These are phyloP conservation scores for Phytophthora agathidicida DNA, from an alignment of 352 stramenopile genomes.

Conservation along the genomic window DNA sequence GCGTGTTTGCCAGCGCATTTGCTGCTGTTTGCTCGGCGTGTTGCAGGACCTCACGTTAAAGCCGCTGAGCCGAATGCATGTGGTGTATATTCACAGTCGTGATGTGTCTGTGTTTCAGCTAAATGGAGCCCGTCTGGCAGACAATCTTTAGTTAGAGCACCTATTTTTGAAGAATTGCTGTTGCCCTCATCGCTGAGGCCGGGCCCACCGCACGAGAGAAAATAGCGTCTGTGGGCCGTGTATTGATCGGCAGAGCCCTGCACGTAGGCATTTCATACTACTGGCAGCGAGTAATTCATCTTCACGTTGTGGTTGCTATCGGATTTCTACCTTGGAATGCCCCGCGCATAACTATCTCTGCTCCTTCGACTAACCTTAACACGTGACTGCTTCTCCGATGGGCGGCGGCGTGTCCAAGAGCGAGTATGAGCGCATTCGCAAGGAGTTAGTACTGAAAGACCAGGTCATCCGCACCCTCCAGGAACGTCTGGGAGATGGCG, in stretches of 20 bases:
- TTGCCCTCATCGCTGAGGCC: conserved; percentile 4
- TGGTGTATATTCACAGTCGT: no score
- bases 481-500: conserved; percentile 50
- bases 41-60: no score
- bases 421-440: conserved; percentile 77
- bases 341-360: conserved; percentile 15
- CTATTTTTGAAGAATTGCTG: conserved; percentile 27
- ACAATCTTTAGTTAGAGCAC: conserved; percentile 25
- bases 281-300: conserved; percentile 1
- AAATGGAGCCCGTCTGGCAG: background rate
- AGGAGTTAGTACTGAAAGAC: conserved; percentile 71
- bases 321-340: conserved; percentile 20
- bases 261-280: background rate
- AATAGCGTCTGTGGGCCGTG: conserved; percentile 11
- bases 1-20: background rate
- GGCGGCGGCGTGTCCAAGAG: conserved; percentile 73
- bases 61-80: no score
- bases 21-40: no score
- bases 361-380: conserved; percentile 2
- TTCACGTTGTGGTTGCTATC: conserved; percentile 2
- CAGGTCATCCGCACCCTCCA: conserved; percentile 73
- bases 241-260: background rate
- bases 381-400: conserved; percentile 40
- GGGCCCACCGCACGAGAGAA: background rate
- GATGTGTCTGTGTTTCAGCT: conserved; percentile 1